These are phyloP conservation scores for Xerocomus spinulosus DNA, from an alignment of 768 basidiomycete genomes.

Conservation along the genomic window DNA sequence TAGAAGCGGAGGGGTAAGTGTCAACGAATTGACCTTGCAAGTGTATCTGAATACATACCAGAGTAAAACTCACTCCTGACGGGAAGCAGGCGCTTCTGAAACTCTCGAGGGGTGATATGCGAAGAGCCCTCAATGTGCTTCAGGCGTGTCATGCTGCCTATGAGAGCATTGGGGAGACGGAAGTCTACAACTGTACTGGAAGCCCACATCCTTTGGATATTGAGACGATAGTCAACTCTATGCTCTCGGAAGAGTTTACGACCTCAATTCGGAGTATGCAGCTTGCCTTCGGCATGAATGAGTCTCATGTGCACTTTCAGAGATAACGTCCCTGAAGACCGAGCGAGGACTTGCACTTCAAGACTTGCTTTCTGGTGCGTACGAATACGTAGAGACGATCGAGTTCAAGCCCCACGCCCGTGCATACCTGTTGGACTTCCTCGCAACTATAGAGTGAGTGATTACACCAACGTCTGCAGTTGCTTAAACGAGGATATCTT, in stretches of 20 bases:
- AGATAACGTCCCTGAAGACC: conserved; percentile 81
- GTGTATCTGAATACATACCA: conserved; percentile 29
- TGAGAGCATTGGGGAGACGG: conserved; percentile 79
- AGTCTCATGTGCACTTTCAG: conserved; percentile 38
- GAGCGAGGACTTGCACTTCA: conserved; percentile 94
- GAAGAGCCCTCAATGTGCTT: conserved; percentile 89
- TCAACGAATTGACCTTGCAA: background rate
- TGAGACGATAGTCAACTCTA: conserved; percentile 86
- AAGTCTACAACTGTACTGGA: conserved; percentile 96
- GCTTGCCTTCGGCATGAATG: background rate
- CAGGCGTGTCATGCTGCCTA: conserved; percentile 99
- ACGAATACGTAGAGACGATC: conserved; percentile 83
- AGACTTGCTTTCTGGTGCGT: conserved; percentile 88
- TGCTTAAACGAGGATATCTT: background rate
- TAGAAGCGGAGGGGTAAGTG: conserved; percentile 78
- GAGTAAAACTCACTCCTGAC: conserved; percentile 81
- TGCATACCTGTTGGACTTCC: conserved; percentile 85
- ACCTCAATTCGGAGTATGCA: conserved; percentile 76
- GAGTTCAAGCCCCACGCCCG: conserved; percentile 84
- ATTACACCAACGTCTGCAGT: background rate
- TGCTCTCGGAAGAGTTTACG: conserved; percentile 95
- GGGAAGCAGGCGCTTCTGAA: conserved; percentile 88
- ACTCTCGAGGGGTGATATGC: conserved; percentile 97
- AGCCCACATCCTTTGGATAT: conserved; percentile 95
- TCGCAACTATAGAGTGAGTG: conserved; percentile 93